phyloP scores from a whole-genome alignment of 2,329 filamentous ascomycete genomes.

The Laburnicola sp. region DNA sequence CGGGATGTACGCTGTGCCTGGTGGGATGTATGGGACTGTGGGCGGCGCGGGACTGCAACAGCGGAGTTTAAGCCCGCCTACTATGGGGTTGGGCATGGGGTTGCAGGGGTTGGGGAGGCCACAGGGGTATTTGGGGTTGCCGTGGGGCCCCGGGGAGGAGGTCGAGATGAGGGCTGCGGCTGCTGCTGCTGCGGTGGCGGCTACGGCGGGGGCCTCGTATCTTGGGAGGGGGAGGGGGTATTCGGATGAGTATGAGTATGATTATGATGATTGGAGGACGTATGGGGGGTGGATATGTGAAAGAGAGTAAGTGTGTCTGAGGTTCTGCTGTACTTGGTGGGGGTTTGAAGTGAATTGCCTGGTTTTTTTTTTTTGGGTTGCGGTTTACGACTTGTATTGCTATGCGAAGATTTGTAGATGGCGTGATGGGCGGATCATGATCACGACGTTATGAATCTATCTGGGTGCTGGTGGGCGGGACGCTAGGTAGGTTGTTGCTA shows the following conservation, averaged over 20 bases:
- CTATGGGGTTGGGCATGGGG: not conserved
- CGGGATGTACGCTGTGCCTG: slow-evolving; percentile 11
- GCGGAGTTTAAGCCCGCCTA: not conserved
- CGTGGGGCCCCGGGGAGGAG: slow-evolving; percentile 5
- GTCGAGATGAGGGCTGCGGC: slow-evolving; percentile 6
- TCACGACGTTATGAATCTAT: no score
- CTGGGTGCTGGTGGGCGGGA: no score
- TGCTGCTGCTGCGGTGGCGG: slow-evolving; percentile 1
- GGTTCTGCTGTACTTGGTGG: no score
- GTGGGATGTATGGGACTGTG: not conserved
- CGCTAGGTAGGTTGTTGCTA: no score
- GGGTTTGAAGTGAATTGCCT: no score
- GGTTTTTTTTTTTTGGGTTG: no score
- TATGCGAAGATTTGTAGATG: no score
- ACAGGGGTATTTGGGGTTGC: not conserved
- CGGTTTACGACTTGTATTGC: no score
- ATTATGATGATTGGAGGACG: not conserved
- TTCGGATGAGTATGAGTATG: not conserved
- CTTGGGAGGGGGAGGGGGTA: not conserved
- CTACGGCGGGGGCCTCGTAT: not conserved
- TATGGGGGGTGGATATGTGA: not conserved
- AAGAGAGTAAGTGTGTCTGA: no score
- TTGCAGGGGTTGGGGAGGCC: not conserved
- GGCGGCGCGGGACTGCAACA: not conserved
- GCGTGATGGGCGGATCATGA: no score